Conservation (phyloP, 2,329 filamentous ascomycete species). For the Monosporascus sp. region DNA sequence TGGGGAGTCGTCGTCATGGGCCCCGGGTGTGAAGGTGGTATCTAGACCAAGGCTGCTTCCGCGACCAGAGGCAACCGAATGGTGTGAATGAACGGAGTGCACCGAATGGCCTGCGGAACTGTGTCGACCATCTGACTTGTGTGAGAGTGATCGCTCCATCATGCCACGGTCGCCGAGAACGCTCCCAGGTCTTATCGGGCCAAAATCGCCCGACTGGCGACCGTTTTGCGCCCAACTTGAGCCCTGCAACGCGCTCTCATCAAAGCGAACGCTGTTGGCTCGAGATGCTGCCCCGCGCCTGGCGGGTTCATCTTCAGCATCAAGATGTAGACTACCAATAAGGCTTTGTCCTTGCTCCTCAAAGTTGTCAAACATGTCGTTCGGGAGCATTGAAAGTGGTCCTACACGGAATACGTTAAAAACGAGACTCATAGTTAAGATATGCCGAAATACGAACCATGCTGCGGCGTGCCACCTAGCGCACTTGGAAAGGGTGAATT, state of each 20-base stretch:
- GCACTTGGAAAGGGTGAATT: slow-evolving; percentile 88
- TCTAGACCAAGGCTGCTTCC: slow-evolving; percentile 87
- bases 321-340: slow-evolving; percentile 75
- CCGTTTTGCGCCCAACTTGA: slow-evolving; percentile 79
- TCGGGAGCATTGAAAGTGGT: slow-evolving; percentile 71
- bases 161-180: slow-evolving; percentile 73
- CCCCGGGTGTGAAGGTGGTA: slow-evolving; percentile 58
- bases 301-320: slow-evolving; percentile 80
- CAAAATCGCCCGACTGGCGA: slow-evolving; percentile 78
- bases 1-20: slow-evolving; percentile 63
- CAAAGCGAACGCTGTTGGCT: slow-evolving; percentile 95
- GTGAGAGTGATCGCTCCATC: slow-evolving; percentile 86
- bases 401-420: slow-evolving; percentile 44
- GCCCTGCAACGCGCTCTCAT: slow-evolving; percentile 88
- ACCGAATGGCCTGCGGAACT: slow-evolving; percentile 86
- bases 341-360: slow-evolving; percentile 81
- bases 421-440: slow-evolving; percentile 4
- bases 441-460: slow-evolving; percentile 56
- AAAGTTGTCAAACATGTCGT: slow-evolving; percentile 83
- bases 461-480: slow-evolving; percentile 75
- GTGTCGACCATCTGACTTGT: slow-evolving; percentile 92
- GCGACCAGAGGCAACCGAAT: slow-evolving; percentile 71
- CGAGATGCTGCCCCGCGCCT: slow-evolving; percentile 82
- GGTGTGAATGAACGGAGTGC: slow-evolving; percentile 56
- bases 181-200: slow-evolving; percentile 70